phyloP scores from a whole-genome alignment of 2,329 filamentous ascomycete genomes.

The Aspergillus fijiensis region DNA sequence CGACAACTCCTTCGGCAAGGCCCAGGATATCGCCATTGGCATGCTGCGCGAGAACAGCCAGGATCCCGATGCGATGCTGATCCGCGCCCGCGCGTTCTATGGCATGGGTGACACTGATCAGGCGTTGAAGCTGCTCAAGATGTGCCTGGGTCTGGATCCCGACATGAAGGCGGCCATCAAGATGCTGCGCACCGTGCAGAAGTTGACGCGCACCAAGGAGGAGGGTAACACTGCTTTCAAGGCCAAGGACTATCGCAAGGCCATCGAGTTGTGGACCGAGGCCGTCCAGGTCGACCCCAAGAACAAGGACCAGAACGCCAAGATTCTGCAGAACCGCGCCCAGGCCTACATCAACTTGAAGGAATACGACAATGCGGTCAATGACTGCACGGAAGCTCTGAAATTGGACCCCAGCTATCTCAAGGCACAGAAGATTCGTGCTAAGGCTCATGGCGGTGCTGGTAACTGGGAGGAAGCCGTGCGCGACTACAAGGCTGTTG shows the following conservation, averaged over 20 bases:
- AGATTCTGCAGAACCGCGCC: constrained; percentile 90
- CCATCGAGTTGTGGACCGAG: constrained; percentile 79
- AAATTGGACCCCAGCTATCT: constrained; percentile 78
- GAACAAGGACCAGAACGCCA: constrained; percentile 92
- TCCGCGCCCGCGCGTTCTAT: constrained; percentile 84
- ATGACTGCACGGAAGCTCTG: constrained; percentile 82
- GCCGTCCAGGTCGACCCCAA: constrained; percentile 81
- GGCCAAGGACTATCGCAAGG: constrained; percentile 72
- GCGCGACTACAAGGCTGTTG: constrained; percentile 81
- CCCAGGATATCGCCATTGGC: constrained; percentile 87
- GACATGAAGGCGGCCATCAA: constrained; percentile 87
- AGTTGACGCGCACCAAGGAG: constrained; percentile 88
- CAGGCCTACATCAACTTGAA: constrained; percentile 77
- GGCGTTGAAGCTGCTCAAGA: constrained; percentile 86
- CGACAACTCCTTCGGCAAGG: constrained; percentile 83
- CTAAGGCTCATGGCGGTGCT: constrained; percentile 80
- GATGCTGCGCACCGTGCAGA: constrained; percentile 85
- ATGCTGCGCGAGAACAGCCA: constrained; percentile 82
- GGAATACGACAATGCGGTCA: constrained; percentile 76
- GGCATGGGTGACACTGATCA: constrained; percentile 93
- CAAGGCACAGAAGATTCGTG: constrained; percentile 91
- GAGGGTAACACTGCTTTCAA: constrained; percentile 93
- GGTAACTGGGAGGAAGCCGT: constrained; percentile 92
- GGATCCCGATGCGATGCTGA: constrained; percentile 89
- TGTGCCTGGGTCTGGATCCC: constrained; percentile 85